Conservation (phyloP, 1,284 basidiomycete species). For the Fomitopsis schrenkii region DNA sequence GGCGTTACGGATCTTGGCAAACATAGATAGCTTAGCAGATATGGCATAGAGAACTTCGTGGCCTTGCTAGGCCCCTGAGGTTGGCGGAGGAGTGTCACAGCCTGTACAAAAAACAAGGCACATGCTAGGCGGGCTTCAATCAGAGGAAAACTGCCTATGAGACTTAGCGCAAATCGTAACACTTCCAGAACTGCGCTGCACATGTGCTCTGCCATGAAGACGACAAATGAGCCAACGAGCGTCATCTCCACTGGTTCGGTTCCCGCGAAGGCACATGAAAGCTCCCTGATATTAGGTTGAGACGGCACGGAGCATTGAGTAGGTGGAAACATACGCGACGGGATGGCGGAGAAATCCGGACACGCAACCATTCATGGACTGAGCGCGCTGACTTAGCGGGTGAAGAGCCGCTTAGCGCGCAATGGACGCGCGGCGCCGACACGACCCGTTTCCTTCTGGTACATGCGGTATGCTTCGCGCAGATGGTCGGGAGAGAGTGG, state of each 20-base stretch:
- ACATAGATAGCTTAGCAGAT: too few species aligned
- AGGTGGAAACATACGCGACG: not conserved
- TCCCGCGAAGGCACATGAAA: not conserved
- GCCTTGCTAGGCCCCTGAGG: too few species aligned
- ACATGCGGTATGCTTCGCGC: conserved; percentile 82
- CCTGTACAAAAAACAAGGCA: too few species aligned
- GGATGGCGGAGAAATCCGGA: not conserved
- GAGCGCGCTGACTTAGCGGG: conserved; percentile 33
- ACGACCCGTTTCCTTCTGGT: conserved; percentile 75
- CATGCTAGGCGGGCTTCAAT: too few species aligned
- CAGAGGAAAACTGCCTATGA: too few species aligned
- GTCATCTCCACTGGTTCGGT: not conserved
- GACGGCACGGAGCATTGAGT: not conserved
- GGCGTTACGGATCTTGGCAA: too few species aligned
- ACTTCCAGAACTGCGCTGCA: too few species aligned
- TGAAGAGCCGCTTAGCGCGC: conserved; percentile 61
- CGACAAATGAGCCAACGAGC: not conserved
- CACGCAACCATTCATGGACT: not conserved
- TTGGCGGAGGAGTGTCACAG: too few species aligned
- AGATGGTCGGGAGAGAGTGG: conserved; percentile 84
- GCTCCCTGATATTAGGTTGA: not conserved
- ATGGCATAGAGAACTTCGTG: too few species aligned
- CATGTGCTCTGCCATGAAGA: too few species aligned
- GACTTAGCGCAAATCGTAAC: too few species aligned
- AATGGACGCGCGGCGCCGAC: conserved; percentile 73